A percentile compares a stretch with the other conserved stretches of the same genome.
phyloP scores from a whole-genome alignment of 805 yeast species.

The Grigorovia transvaalensis region DNA sequence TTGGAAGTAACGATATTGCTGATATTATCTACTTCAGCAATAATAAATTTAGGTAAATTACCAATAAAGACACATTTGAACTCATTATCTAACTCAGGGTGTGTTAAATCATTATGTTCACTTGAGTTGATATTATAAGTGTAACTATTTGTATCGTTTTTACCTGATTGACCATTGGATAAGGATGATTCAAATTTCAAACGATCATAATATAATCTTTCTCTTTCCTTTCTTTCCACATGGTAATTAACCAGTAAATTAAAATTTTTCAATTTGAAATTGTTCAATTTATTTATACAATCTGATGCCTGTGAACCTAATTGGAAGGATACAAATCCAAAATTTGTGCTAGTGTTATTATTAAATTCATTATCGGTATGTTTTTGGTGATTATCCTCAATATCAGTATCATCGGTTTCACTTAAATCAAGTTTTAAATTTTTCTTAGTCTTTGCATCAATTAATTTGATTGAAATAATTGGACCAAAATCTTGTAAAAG shows the following conservation, averaged over 20 bases:
- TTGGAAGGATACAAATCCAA: conserved; percentile 60
- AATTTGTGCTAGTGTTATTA: conserved; percentile 25
- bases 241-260: conserved; percentile 47
- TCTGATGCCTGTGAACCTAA: conserved; percentile 47
- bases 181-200: conserved; percentile 22
- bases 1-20: conserved; percentile 24
- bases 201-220: conserved; percentile 28
- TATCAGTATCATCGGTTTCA: conserved; percentile 28
- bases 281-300: conserved; percentile 50
- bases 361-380: conserved; percentile 23
- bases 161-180: neutral
- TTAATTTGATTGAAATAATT: conserved; percentile 37
- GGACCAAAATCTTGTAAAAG: conserved; percentile 35
- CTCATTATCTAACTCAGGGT: conserved; percentile 27
- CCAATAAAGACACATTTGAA: conserved; percentile 46
- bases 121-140: neutral
- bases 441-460: conserved; percentile 26
- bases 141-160: neutral
- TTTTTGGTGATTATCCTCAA: neutral
- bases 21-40: conserved; percentile 24
- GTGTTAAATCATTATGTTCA: neutral
- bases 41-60: conserved; percentile 36
- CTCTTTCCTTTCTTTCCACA: conserved; percentile 52
- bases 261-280: conserved; percentile 25
- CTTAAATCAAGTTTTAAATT: too few species aligned